A percentile compares a stretch with the other conserved stretches of the same genome.
These are phyloP conservation scores for Carex littledalei DNA, from an alignment of 176 grass and related monocot genomes.

Conservation along the genomic window DNA sequence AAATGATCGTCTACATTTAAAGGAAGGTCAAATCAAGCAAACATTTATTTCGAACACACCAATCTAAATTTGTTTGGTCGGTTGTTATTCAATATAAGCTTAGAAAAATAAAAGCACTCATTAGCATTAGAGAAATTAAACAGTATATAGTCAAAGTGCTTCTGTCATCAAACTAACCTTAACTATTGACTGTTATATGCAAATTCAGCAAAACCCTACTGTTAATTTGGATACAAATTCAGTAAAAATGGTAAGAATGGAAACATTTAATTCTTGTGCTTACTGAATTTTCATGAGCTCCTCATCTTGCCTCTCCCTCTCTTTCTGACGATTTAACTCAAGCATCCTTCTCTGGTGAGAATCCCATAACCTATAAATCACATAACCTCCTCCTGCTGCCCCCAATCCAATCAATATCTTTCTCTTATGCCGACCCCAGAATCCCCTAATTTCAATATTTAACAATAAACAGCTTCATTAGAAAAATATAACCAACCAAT, in stretches of 20 bases:
- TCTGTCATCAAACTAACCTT: not conserved
- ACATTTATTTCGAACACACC: not conserved
- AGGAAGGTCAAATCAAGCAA: not conserved
- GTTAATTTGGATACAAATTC: not conserved
- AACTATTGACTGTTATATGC: not conserved
- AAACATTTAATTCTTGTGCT: not conserved
- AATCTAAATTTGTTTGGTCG: not conserved
- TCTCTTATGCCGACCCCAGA: constrained; percentile 22
- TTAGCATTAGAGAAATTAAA: not conserved
- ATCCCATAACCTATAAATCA: constrained; percentile 21
- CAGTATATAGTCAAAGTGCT: not conserved
- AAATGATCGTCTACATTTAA: not conserved
- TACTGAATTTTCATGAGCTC: constrained; percentile 27
- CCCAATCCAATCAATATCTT: constrained; percentile 27
- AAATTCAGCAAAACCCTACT: not conserved
- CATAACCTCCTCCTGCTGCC: constrained; percentile 19
- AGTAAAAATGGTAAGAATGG: not conserved
- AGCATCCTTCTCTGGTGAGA: constrained; percentile 1
- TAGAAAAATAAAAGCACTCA: not conserved
- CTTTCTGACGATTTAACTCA: not conserved
- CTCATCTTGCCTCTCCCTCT: constrained; percentile 13
- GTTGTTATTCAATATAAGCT: not conserved
- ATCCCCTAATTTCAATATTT: constrained; percentile 14
- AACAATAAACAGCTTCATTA: not conserved
- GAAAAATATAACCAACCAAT: not conserved